A percentile compares a stretch with the other conserved stretches of the same genome.
Conservation (phyloP, 345 rosid genomes). For the Gossypium thurberi region DNA sequence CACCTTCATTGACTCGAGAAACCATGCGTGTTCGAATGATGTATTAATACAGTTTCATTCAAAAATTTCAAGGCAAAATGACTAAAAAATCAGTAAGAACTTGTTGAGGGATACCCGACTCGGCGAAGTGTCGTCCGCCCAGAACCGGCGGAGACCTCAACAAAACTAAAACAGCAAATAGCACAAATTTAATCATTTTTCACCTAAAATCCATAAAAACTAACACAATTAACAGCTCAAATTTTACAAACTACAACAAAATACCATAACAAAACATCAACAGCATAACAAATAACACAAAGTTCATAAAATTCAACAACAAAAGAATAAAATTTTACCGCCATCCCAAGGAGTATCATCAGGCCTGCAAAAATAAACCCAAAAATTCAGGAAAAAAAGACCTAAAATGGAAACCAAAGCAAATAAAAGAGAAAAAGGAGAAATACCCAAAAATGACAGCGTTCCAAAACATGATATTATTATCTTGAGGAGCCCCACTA, state of each 20-base stretch:
- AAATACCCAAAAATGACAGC: conserved; percentile 59
- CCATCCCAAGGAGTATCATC: conserved; percentile 69
- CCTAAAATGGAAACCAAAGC: not conserved
- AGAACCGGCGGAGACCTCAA: no score
- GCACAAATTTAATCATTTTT: not conserved
- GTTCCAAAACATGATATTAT: conserved; percentile 58
- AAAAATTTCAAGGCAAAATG: not conserved
- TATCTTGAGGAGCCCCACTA: conserved; percentile 62
- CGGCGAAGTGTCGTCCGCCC: no score
- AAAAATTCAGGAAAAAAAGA: not conserved
- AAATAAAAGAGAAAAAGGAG: not conserved
- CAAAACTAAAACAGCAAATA: not conserved
- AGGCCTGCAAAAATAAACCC: conserved; percentile 27
- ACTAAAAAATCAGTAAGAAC: not conserved
- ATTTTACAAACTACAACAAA: not conserved
- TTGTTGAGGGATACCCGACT: no score
- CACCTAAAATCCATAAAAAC: not conserved
- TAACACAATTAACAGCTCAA: not conserved
- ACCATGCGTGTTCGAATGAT: not conserved
- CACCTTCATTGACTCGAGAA: not conserved
- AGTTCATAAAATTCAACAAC: not conserved
- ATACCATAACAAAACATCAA: not conserved
- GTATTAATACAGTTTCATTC: not conserved
- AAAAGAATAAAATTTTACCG: conserved; percentile 21
- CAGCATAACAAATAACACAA: not conserved